These are phyloP conservation scores for Pyrenophora teres DNA, from an alignment of 2,329 filamentous ascomycete species.

Conservation along the genomic window DNA sequence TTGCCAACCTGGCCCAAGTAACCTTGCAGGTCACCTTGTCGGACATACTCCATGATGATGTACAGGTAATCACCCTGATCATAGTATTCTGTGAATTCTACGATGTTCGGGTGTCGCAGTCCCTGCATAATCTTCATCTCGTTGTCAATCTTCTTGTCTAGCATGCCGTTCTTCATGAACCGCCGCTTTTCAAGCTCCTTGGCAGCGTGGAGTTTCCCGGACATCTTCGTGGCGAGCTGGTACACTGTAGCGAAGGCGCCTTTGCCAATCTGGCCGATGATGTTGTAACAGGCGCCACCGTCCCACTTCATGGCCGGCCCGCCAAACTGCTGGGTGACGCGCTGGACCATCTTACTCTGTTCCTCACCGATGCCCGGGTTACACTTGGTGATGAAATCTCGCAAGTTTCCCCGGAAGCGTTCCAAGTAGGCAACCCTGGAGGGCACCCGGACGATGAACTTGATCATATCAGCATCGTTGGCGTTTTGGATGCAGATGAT, in stretches of 20 bases:
- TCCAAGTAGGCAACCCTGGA: slow-evolving; percentile 68
- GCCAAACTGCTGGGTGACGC: slow-evolving; percentile 32
- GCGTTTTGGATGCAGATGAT: slow-evolving; percentile 70
- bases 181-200: slow-evolving; percentile 93
- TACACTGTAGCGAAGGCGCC: slow-evolving; percentile 95
- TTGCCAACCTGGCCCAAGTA: slow-evolving; percentile 66
- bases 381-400: slow-evolving; percentile 63
- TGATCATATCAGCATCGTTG: slow-evolving; percentile 64
- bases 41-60: slow-evolving; percentile 96
- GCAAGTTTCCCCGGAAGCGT: slow-evolving; percentile 71
- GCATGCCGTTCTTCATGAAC: slow-evolving; percentile 88
- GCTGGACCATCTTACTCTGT: slow-evolving; percentile 29
- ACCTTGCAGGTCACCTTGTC: slow-evolving; percentile 79
- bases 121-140: slow-evolving; percentile 96
- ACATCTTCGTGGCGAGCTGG: slow-evolving; percentile 81
- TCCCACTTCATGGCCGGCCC: slow-evolving; percentile 73
- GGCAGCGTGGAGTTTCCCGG: slow-evolving; percentile 82
- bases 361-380: slow-evolving; percentile 28
- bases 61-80: slow-evolving; percentile 82
- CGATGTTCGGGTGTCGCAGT: slow-evolving; percentile 85
- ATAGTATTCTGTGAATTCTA: slow-evolving; percentile 86
- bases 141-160: slow-evolving; percentile 92
- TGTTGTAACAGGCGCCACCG: slow-evolving; percentile 83
- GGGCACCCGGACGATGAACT: slow-evolving; percentile 86
- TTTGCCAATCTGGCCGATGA: slow-evolving; percentile 78